phyloP scores from a whole-genome alignment of 306 rosid species.

The Gastrolobium villosum region DNA sequence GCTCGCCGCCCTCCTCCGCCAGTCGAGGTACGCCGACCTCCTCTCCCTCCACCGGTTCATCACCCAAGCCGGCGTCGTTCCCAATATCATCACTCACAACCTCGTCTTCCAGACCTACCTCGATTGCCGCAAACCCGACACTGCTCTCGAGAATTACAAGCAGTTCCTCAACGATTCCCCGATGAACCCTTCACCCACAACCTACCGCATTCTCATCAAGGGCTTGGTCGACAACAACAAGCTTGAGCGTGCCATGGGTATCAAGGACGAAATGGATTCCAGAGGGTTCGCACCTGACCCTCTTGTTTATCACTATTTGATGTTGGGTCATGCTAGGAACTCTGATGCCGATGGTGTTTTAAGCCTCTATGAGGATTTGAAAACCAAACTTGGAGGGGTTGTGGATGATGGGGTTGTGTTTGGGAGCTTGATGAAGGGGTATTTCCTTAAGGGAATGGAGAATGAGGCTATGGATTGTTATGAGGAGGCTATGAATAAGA shows the following conservation, averaged over 20 bases:
- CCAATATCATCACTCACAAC: conserved; percentile 85
- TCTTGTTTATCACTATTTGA: conserved; percentile 76
- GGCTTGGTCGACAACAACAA: conserved; percentile 84
- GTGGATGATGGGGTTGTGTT: conserved; percentile 82
- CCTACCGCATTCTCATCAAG: conserved; percentile 73
- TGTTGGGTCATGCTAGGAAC: conserved; percentile 76
- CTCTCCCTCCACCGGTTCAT: conserved; percentile 93
- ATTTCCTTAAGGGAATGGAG: conserved; percentile 87
- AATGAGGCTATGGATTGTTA: conserved; percentile 86
- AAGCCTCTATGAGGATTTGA: conserved; percentile 74
- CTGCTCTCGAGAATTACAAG: conserved; percentile 89
- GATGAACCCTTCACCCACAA: conserved; percentile 84
- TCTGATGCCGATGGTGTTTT: conserved; percentile 74
- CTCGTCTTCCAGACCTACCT: conserved; percentile 89
- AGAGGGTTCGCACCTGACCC: conserved; percentile 80
- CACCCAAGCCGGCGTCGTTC: conserved; percentile 92
- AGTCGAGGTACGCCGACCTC: conserved; percentile 86
- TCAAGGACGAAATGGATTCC: conserved; percentile 72
- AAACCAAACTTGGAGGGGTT: conserved; percentile 66
- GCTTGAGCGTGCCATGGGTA: conserved; percentile 81
- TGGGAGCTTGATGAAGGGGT: conserved; percentile 92
- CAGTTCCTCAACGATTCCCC: conserved; percentile 91
- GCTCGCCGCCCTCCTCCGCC: conserved; percentile 82
- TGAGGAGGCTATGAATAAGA: conserved; percentile 67
- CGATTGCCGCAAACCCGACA: conserved; percentile 91